Evolutionary conservation across 257 asterid genomes (phyloP).

Genomic region (Lantana camara): DNA sequence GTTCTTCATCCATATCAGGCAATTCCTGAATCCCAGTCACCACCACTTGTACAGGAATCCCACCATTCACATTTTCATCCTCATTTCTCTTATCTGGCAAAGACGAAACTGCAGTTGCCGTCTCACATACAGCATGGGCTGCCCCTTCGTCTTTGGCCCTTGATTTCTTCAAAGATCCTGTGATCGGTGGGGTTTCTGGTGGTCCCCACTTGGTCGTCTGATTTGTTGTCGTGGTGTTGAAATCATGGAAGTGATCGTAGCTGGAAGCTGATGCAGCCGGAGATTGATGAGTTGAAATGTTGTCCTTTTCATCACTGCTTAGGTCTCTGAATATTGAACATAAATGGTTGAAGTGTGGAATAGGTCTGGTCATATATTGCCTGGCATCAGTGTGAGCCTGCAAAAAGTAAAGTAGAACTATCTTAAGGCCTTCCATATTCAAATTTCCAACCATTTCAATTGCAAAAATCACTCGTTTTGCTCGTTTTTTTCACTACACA

Average conservation of each 20-base stretch:
- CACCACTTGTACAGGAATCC: constrained; percentile 31
- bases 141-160: constrained; percentile 27
- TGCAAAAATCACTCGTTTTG: too few species aligned
- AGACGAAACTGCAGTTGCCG: constrained; percentile 31
- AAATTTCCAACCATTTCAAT: too few species aligned
- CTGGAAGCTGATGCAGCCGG: constrained; percentile 32
- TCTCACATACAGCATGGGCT: constrained; percentile 19
- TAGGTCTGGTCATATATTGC: constrained; percentile 38
- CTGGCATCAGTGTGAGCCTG: constrained; percentile 41
- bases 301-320: constrained; percentile 25
- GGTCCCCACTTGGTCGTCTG: constrained; percentile 22
- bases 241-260: constrained; percentile 18
- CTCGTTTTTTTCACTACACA: too few species aligned
- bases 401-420: constrained; percentile 11
- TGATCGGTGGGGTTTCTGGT: constrained; percentile 14
- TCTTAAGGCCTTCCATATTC: too few species aligned
- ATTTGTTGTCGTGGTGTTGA: background rate
- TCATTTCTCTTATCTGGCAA: constrained; percentile 24
- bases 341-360: constrained; percentile 35
- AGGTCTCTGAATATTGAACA: constrained; percentile 35
- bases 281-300: constrained; percentile 27
- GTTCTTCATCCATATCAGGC: constrained; percentile 43
- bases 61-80: background rate
- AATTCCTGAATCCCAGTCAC: constrained; percentile 39
- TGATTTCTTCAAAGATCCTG: constrained; percentile 27